These are phyloP conservation scores for Takashimella tepidaria DNA, from an alignment of 1,284 basidiomycete genomes.

Conservation along the genomic window DNA sequence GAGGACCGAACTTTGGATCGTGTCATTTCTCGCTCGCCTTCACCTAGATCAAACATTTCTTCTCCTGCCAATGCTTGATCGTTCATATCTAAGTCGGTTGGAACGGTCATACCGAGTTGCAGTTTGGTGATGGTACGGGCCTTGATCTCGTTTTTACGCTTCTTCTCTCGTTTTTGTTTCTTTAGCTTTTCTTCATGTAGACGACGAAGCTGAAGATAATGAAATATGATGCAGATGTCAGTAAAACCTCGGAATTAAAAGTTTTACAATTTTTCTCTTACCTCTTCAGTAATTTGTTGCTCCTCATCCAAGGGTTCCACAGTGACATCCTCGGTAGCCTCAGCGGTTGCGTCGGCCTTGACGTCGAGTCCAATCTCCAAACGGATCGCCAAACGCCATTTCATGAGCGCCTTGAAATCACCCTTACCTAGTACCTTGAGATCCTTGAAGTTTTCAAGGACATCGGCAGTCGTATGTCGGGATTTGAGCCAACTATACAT, in stretches of 20 bases:
- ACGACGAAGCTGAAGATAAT: constrained; percentile 68
- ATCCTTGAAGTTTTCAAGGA: constrained; percentile 79
- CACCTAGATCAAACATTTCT: constrained; percentile 75
- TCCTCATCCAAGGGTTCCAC: constrained; percentile 80
- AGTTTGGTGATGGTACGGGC: constrained; percentile 84
- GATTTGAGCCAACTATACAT: constrained; percentile 60
- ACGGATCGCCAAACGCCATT: constrained; percentile 79
- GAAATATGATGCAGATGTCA: no score
- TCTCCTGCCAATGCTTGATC: constrained; percentile 62
- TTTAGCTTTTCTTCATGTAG: constrained; percentile 72
- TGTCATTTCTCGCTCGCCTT: constrained; percentile 54
- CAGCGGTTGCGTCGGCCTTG: constrained; percentile 64
- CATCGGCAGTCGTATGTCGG: constrained; percentile 69
- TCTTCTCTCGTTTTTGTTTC: constrained; percentile 73
- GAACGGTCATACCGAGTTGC: constrained; percentile 96
- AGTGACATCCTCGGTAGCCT: constrained; percentile 70
- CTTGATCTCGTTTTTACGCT: constrained; percentile 84
- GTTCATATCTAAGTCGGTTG: constrained; percentile 79
- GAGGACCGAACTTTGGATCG: constrained; percentile 52
- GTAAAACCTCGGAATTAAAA: neutral
- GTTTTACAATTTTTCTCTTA: no score
- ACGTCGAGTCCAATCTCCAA: constrained; percentile 81
- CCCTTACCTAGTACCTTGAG: constrained; percentile 96
- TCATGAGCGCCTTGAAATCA: constrained; percentile 89
- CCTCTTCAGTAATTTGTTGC: constrained; percentile 80